Percentiles rank a stretch among this genome's conserved stretches.
These are phyloP conservation scores for Pyrus communis DNA, from an alignment of 306 rosid species.

Conservation along the genomic window DNA sequence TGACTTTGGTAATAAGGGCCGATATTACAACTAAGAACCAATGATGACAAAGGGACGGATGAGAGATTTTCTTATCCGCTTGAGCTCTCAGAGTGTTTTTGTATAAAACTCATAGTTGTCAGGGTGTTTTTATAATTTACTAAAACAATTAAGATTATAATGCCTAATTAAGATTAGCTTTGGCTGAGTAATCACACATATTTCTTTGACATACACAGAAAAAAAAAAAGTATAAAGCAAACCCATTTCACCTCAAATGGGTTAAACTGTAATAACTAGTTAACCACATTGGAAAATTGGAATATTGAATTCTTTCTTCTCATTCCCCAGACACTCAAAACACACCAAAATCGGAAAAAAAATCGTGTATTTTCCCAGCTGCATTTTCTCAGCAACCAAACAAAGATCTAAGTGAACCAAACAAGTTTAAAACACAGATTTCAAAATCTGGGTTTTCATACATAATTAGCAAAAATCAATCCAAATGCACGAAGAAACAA, in stretches of 20 bases:
- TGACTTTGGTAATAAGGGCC: neutral
- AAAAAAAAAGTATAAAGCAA: neutral
- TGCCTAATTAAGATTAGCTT: neutral
- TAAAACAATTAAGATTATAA: too few species aligned
- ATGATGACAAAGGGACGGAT: too few species aligned
- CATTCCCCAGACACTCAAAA: neutral
- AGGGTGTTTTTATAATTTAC: neutral
- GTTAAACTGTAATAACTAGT: neutral
- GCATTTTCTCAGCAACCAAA: constrained; percentile 19
- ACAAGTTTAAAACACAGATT: neutral
- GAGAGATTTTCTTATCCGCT: too few species aligned
- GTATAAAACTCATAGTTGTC: too few species aligned
- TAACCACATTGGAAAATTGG: neutral
- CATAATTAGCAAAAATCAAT: neutral
- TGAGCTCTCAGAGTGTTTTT: neutral
- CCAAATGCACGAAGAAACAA: neutral
- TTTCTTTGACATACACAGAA: neutral
- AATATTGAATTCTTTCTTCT: neutral
- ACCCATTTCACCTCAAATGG: neutral
- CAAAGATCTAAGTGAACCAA: constrained; percentile 8
- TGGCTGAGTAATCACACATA: neutral
- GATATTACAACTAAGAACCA: too few species aligned
- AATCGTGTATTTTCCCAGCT: neutral
- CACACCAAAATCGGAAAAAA: neutral
- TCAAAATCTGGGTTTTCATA: neutral